phyloP scores from a whole-genome alignment of 106 monocot genomes.

The Acorus calamus region DNA sequence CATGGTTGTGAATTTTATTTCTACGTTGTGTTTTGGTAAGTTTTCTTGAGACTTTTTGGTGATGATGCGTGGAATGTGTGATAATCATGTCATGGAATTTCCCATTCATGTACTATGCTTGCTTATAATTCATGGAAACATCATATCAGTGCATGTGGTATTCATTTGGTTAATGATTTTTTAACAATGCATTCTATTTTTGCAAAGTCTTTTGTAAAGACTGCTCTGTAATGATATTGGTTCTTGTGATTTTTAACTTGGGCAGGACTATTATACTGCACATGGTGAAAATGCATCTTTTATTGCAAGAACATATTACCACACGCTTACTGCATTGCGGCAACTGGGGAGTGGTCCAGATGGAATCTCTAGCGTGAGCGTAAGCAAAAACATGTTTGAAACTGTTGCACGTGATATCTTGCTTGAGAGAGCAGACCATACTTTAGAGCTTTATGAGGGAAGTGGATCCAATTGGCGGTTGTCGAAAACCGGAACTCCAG shows the following conservation, averaged over 20 bases:
- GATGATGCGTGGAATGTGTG: too few species aligned
- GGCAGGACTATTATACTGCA: constrained; percentile 90
- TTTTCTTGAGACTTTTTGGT: too few species aligned
- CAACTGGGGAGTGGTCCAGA: constrained; percentile 68
- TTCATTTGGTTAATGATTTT: too few species aligned
- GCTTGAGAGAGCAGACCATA: constrained; percentile 83
- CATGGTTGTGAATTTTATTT: too few species aligned
- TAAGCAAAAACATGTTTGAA: constrained; percentile 95
- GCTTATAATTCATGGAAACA: background rate
- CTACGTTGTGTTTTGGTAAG: too few species aligned
- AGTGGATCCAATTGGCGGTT: constrained; percentile 92
- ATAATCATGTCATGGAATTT: background rate
- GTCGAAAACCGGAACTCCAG: constrained; percentile 79
- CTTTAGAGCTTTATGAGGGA: constrained; percentile 91
- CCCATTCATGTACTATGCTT: background rate
- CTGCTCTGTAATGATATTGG: background rate
- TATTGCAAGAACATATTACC: constrained; percentile 92
- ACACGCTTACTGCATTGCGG: constrained; percentile 73
- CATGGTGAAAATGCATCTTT: constrained; percentile 91
- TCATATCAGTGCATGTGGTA: too few species aligned
- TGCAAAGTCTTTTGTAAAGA: background rate
- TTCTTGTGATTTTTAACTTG: background rate
- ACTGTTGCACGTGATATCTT: constrained; percentile 81
- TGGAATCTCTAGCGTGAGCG: constrained; percentile 68
- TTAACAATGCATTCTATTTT: too few species aligned